A percentile compares a stretch with the other conserved stretches of the same genome.
Conservation (phyloP, 805 yeast species). For the Wickerhamiella sergipiensis region DNA sequence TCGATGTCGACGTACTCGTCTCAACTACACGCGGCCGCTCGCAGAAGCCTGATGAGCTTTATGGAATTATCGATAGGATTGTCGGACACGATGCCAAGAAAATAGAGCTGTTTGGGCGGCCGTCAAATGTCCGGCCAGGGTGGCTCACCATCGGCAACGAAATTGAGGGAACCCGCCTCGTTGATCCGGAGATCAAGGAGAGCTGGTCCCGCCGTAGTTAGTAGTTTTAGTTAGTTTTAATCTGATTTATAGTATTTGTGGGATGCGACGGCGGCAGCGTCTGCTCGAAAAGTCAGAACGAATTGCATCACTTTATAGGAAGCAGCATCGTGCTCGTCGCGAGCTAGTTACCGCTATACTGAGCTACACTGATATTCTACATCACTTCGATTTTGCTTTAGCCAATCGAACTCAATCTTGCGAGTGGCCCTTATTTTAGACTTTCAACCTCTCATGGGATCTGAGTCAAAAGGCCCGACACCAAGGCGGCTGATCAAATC, state of each 20-base stretch:
- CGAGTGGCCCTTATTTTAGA: too few relatives aligned
- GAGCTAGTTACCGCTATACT: too few relatives aligned
- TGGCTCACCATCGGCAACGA: conserved; percentile 46
- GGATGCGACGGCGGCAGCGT: too few relatives aligned
- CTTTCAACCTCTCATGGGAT: not conserved
- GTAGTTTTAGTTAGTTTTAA: too few relatives aligned
- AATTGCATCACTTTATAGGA: too few relatives aligned
- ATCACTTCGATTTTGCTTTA: too few relatives aligned
- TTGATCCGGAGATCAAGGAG: conserved; percentile 9
- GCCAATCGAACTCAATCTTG: too few relatives aligned
- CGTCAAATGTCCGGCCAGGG: conserved; percentile 74
- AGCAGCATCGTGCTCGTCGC: too few relatives aligned
- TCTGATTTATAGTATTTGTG: too few relatives aligned
- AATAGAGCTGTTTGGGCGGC: conserved; percentile 79
- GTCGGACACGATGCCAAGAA: conserved; percentile 70
- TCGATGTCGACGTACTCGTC: conserved; percentile 68
- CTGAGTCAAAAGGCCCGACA: not conserved
- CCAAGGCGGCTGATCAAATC: not conserved
- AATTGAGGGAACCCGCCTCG: conserved; percentile 8
- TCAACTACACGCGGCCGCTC: conserved; percentile 79
- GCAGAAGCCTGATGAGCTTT: conserved; percentile 83
- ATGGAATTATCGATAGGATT: conserved; percentile 70
- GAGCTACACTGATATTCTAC: too few relatives aligned
- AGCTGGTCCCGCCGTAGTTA: not conserved
- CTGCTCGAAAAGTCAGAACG: too few relatives aligned